Evolutionary conservation across 768 basidiomycete species (phyloP).

Genomic region (Leccinum fibrillosum): DNA sequence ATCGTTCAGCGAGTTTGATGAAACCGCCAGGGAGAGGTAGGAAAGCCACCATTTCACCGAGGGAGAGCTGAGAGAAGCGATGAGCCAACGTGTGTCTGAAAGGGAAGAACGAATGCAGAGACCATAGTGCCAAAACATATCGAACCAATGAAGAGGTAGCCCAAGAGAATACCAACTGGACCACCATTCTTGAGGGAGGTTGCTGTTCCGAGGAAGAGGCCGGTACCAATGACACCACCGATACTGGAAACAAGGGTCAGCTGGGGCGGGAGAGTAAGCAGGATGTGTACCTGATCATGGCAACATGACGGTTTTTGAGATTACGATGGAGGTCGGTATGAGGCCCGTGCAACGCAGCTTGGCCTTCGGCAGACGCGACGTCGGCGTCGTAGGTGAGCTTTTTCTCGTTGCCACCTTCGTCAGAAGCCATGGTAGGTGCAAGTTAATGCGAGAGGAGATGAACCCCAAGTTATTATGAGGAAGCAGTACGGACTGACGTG

Average conservation of each 20-base stretch:
- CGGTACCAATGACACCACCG: slow-evolving; percentile 42
- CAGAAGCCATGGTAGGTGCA: slow-evolving; percentile 8
- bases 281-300: slow-evolving; percentile 33
- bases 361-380: slow-evolving; percentile 9
- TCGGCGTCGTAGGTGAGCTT: slow-evolving; percentile 1
- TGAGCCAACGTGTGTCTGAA: neutral
- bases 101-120: neutral
- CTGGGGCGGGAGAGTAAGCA: too few species aligned
- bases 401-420: slow-evolving; percentile 1
- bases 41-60: slow-evolving; percentile 47
- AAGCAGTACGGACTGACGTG: neutral
- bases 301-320: slow-evolving; percentile 33
- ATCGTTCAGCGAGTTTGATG: slow-evolving; percentile 46
- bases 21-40: slow-evolving; percentile 45
- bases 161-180: slow-evolving; percentile 46
- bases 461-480: neutral
- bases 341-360: neutral
- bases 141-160: slow-evolving; percentile 36
- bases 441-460: neutral
- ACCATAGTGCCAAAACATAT: slow-evolving; percentile 41
- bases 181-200: slow-evolving; percentile 39
- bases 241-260: slow-evolving; percentile 16
- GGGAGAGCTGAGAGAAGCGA: slow-evolving; percentile 21
- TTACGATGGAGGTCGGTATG: slow-evolving; percentile 23
- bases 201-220: slow-evolving; percentile 35